Percentiles rank a stretch among this genome's conserved stretches.
Evolutionary conservation across 306 rosid genomes (phyloP).

Genomic region (Potentilla sterilis): DNA sequence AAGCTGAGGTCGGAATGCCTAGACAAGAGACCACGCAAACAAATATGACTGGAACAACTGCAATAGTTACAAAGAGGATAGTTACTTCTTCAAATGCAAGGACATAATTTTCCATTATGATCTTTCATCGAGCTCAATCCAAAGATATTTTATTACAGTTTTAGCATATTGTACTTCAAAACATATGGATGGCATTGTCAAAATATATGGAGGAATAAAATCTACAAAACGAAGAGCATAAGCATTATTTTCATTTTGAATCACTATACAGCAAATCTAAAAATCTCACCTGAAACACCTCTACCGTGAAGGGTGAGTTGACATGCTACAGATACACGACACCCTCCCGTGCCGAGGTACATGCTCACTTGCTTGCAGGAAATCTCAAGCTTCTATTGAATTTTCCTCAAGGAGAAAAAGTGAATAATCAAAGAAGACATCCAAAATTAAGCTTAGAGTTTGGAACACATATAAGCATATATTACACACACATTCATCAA

Average conservation of each 20-base stretch:
- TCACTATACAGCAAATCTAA: neutral
- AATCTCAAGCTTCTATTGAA: neutral
- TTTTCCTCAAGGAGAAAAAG: neutral
- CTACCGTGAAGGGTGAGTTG: neutral
- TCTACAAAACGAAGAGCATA: neutral
- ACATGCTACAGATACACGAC: neutral
- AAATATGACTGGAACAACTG: neutral
- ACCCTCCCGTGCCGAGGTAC: neutral
- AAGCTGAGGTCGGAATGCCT: neutral
- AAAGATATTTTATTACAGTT: neutral
- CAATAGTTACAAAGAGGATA: too few species aligned
- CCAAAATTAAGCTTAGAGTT: neutral
- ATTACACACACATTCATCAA: too few species aligned
- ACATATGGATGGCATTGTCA: neutral
- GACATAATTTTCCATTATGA: neutral
- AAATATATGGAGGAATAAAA: neutral
- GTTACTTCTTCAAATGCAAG: neutral
- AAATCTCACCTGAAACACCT: neutral
- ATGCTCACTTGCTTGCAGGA: neutral
- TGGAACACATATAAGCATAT: too few species aligned
- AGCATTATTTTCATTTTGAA: neutral
- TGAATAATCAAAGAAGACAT: neutral
- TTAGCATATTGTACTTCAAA: neutral
- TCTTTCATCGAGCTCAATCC: neutral
- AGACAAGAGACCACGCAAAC: neutral